Base-by-base conservation (phyloP, 805 yeast species). In the Nakazawaea ishiwadae region DNA sequence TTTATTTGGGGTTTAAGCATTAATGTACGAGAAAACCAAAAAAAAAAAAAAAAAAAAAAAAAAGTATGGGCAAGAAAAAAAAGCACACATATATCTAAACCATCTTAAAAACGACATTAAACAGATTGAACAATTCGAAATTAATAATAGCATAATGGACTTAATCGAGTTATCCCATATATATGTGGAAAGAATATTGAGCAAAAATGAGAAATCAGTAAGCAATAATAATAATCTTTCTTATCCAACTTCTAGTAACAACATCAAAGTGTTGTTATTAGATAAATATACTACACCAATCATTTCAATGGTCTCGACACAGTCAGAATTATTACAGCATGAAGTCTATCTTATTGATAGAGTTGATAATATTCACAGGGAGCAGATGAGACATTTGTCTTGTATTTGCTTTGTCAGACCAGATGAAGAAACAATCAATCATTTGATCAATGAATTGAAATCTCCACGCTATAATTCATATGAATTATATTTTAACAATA, bases 261-360 rank as follows among this genome's bases (percentile, higher is more conserved):
- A 72, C 47, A 80, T 90, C 44, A 78, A 78, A 49, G 95, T 90
- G 21, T 68, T 93, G 28, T 68, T 93, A 30, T 71, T 93, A 43
- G 99, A 93, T 56, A 67, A 74, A 38, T 70, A 71, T 48, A 91
- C 99, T 2, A 85, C 95, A 5, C 72, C 89, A 0, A 79, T 89
- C 18, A 76, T 93, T 17, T 88, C 97, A n/a, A 71, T 93, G 75
- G 79, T 84, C 51, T 77, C 95, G 21, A 84, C 96, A 2, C 99
- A 93, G 58, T 81, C 95, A 3, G 84, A 81, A 42, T 69, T 93
- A 34, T 70, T 93, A 29, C 79, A 83, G 49, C 76, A 86, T 51
- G 96, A 91, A 47, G 77, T 93, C n/a, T 88, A 85, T 45, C 68
- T 93, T 37, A 81, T 88, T 35, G 96, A 88, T 46, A 73, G 76